Percentiles rank a stretch among this genome's conserved stretches.
Conservation (phyloP, 352 stramenopile genomes). For the Phytophthora melonis region DNA sequence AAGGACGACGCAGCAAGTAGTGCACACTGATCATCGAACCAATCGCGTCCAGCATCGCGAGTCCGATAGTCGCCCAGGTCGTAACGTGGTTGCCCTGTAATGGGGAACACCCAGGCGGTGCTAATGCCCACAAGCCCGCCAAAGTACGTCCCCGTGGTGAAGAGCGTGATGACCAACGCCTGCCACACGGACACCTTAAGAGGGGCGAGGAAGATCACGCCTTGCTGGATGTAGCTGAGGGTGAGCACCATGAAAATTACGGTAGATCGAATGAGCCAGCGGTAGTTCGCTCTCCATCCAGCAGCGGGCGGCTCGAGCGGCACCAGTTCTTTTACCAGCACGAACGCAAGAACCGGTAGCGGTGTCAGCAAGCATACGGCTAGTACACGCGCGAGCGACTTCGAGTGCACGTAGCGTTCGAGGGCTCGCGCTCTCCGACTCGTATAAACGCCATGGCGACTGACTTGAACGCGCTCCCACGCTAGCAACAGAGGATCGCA, state of each 20-base stretch:
- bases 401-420: slow-evolving; percentile 11
- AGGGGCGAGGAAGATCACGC: slow-evolving; percentile 10
- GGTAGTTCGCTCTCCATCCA: slow-evolving; percentile 10
- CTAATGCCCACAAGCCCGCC: slow-evolving; percentile 18
- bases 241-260: slow-evolving; percentile 17
- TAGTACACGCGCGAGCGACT: slow-evolving; percentile 5
- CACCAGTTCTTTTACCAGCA: slow-evolving; percentile 17
- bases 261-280: slow-evolving; percentile 8
- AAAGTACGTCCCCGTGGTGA: slow-evolving; percentile 11
- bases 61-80: slow-evolving; percentile 10
- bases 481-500: neutral
- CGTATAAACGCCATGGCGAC: slow-evolving; percentile 16
- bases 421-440: slow-evolving; percentile 8
- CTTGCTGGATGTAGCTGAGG: too few species aligned
- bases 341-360: slow-evolving; percentile 10
- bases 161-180: neutral
- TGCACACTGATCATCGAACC: slow-evolving; percentile 4
- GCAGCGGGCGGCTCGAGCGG: neutral
- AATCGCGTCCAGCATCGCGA: slow-evolving; percentile 7
- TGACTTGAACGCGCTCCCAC: slow-evolving; percentile 18
- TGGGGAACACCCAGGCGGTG: slow-evolving; percentile 23
- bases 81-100: slow-evolving; percentile 19
- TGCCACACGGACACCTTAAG: slow-evolving; percentile 8
- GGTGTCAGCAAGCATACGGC: slow-evolving; percentile 8
- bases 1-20: slow-evolving; percentile 2